These are phyloP conservation scores for Cladosporium phlei DNA, from an alignment of 2,329 filamentous ascomycete genomes.

Conservation along the genomic window DNA sequence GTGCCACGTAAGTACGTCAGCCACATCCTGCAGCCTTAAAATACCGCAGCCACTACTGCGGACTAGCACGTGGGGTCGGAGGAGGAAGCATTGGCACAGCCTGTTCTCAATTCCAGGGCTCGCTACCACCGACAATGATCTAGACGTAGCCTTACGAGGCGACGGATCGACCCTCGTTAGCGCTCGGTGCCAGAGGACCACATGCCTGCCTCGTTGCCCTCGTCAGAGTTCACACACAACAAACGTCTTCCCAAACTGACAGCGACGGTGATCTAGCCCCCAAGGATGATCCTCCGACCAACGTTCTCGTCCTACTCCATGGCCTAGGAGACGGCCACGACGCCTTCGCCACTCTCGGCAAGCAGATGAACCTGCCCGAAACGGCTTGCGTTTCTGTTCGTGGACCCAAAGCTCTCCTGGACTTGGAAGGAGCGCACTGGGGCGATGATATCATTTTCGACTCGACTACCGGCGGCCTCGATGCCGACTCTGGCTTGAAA, in stretches of 20 bases:
- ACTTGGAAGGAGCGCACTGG: constrained; percentile 62
- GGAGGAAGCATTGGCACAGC: too few relatives aligned
- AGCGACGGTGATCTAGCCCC: constrained; percentile 32
- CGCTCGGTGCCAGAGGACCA: background rate
- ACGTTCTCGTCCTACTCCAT: constrained; percentile 77
- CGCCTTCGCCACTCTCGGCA: constrained; percentile 65
- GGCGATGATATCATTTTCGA: constrained; percentile 57
- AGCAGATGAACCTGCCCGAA: constrained; percentile 67
- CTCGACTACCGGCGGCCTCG: constrained; percentile 47
- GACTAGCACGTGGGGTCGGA: too few relatives aligned
- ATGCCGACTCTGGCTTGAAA: constrained; percentile 52
- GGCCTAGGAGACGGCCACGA: constrained; percentile 72
- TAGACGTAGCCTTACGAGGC: background rate
- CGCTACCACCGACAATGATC: too few relatives aligned
- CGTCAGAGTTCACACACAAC: constrained; percentile 5
- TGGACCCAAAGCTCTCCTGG: constrained; percentile 63
- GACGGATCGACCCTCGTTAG: constrained; percentile 10
- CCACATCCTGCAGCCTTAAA: constrained; percentile 5
- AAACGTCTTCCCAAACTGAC: background rate
- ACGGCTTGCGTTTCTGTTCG: constrained; percentile 71
- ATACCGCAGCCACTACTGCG: too few relatives aligned
- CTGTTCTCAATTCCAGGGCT: too few relatives aligned
- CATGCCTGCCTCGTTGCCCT: background rate
- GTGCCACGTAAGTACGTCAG: constrained; percentile 40
- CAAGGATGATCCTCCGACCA: constrained; percentile 56